Conservation (phyloP, 371 early-diverging fungal species). For the Gilbertella persicaria region DNA sequence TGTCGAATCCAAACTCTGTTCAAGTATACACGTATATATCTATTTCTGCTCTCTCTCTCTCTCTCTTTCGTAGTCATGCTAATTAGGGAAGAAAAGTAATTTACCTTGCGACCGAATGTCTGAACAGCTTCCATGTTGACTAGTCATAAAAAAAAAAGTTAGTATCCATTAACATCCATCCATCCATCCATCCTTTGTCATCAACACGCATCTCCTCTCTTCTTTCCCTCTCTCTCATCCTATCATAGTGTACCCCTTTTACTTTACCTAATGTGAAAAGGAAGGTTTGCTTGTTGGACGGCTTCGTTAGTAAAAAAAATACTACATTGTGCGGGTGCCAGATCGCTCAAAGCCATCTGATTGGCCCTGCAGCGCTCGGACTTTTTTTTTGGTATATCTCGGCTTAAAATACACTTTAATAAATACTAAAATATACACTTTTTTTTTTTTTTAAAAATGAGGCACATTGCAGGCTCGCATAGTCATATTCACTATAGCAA, state of each 20-base stretch:
- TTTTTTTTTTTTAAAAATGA: constrained; percentile 30
- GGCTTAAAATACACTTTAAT: background rate
- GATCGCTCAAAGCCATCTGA: background rate
- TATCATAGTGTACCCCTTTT: background rate
- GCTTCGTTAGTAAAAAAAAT: background rate
- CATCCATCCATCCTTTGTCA: background rate
- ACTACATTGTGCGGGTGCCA: background rate
- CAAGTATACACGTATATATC: background rate
- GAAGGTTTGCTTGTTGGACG: background rate
- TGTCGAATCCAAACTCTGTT: background rate
- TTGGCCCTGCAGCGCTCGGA: background rate
- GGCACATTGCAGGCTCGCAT: constrained; percentile 49
- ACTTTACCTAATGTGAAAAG: background rate
- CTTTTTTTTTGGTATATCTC: background rate
- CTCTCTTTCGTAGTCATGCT: background rate
- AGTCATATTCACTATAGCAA: constrained; percentile 60
- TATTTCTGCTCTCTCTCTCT: background rate
- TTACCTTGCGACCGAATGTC: constrained; percentile 61
- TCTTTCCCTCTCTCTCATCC: background rate
- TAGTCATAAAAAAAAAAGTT: constrained; percentile 1
- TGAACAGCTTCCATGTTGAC: constrained; percentile 56
- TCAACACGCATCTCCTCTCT: background rate
- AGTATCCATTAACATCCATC: constrained; percentile 10
- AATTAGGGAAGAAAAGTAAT: constrained; percentile 9
- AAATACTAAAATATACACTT: background rate